Evolutionary conservation across 1,284 basidiomycete species (phyloP).

Genomic region (Golubevia sp.): DNA sequence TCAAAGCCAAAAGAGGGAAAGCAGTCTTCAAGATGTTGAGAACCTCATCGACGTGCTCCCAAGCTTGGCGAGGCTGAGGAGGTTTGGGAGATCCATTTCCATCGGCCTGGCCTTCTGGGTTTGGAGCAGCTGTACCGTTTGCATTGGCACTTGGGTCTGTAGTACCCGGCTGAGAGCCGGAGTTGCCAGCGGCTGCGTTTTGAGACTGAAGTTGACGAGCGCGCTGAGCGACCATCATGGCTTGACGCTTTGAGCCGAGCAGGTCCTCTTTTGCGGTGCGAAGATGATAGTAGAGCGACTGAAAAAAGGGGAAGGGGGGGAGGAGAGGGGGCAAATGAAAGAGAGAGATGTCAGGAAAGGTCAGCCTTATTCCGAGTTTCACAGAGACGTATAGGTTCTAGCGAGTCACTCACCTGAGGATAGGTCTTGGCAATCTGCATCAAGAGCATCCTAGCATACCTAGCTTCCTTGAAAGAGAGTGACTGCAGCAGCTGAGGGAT

Average conservation of each 20-base stretch:
- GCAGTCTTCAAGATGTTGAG: conserved; percentile 93
- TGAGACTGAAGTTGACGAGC: conserved; percentile 9
- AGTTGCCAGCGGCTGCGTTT: not conserved
- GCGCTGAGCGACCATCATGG: conserved; percentile 37
- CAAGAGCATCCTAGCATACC: conserved; percentile 87
- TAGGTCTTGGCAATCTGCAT: conserved; percentile 88
- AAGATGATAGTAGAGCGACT: conserved; percentile 95
- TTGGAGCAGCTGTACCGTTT: conserved; percentile 63
- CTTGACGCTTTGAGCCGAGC: conserved; percentile 63
- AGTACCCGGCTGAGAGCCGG: not conserved
- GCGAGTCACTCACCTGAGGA: conserved; percentile 73
- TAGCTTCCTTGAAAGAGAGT: conserved; percentile 86
- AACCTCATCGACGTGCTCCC: conserved; percentile 93
- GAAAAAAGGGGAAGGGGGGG: too few relatives aligned
- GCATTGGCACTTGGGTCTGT: not conserved
- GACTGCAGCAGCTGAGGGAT: conserved; percentile 94
- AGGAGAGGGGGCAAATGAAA: not conserved
- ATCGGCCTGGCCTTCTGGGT: conserved; percentile 40
- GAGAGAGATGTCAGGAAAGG: conserved; percentile 6
- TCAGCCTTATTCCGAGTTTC: conserved; percentile 1
- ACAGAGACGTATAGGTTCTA: not conserved
- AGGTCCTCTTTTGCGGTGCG: conserved; percentile 89
- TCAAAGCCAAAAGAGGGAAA: conserved; percentile 90
- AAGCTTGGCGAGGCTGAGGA: conserved; percentile 71
- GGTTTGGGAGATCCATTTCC: conserved; percentile 12